Base-by-base conservation (phyloP, 1,284 basidiomycete species). In the Ganoderma sinense region DNA sequence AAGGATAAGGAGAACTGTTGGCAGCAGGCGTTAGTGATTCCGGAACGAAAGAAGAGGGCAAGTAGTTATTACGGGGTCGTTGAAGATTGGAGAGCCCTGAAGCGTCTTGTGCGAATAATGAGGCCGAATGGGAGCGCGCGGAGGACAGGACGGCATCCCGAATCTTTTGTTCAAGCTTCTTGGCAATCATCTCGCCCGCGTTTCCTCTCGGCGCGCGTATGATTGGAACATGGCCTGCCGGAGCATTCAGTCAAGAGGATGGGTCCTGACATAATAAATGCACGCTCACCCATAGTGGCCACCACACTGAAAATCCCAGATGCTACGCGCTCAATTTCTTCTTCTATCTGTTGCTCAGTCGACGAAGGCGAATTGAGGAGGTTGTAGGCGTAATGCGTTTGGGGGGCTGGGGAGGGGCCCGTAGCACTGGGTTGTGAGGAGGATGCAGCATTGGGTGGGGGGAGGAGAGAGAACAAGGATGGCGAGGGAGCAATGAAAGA, bases 121-220 rank as follows among this genome's bases (percentile, higher is more conserved):
- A 82, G 1, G 82, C 68, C 4, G 83, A 81, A 70, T 88, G 87
- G 6, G 90, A 88, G 13, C 93, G 86, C 4, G 93, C 91, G 1
- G 95, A 89, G 8, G 92, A 92, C 31, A 97, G 85, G n/a, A 97
- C 86, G 64, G 97, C 96, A 78, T 99, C 97, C 62, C 97, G 87
- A 74, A 99, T 92, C 82, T 96, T 97, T 33, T 91, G 89, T 77
- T 99, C 98, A 7, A 99, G 86, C 80, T 96, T 98, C 80, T 97
- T 93, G 1, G 97, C 97, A 2, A 99, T 93, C 94, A 99, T 98
- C 82, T 99, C 98, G 23, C 97, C 97, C 2, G 98, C 98, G 80
- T 99, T 99, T 0, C 97, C 97, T 77, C 93, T 86, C 4, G 98
- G 98, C 69, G 95, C 94, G 40, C 98, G 92, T 72, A 99, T 99